Conservation (phyloP, 2,329 filamentous ascomycete species). For the Apiospora malaysiana region DNA sequence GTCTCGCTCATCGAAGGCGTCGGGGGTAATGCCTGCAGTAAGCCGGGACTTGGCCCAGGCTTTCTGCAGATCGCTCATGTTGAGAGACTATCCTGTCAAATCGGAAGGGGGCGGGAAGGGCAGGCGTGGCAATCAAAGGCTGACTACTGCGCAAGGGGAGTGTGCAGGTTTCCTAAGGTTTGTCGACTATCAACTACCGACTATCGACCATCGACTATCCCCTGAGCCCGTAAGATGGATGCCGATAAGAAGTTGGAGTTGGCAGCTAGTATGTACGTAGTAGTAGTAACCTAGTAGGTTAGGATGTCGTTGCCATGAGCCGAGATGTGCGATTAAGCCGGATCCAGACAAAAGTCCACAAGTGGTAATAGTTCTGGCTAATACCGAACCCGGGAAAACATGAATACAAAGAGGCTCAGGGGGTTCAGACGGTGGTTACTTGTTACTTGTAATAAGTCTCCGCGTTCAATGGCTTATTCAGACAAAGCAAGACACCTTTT, state of each 20-base stretch:
- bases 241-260: not conserved
- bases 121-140: not conserved
- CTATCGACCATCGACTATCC: not conserved
- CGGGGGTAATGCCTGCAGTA: slow-evolving; percentile 51
- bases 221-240: not conserved
- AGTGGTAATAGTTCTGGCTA: not conserved
- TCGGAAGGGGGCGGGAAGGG: not conserved
- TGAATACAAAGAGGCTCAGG: not conserved
- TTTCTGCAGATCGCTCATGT: slow-evolving; percentile 83
- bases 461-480: not conserved
- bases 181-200: not conserved
- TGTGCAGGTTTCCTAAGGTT: not conserved
- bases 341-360: not conserved
- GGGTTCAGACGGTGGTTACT: not conserved
- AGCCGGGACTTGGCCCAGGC: slow-evolving; percentile 80
- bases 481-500: slow-evolving; percentile 16
- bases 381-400: not conserved
- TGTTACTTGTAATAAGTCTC: not conserved
- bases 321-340: not conserved
- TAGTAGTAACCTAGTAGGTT: too few species aligned
- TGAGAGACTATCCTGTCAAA: slow-evolving; percentile 27
- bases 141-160: not conserved
- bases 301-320: not conserved
- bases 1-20: slow-evolving; percentile 57
- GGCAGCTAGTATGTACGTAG: not conserved